A percentile compares a stretch with the other conserved stretches of the same genome.
These are phyloP conservation scores for Biscogniauxia marginata DNA, from an alignment of 2,329 filamentous ascomycete genomes.

Conservation along the genomic window DNA sequence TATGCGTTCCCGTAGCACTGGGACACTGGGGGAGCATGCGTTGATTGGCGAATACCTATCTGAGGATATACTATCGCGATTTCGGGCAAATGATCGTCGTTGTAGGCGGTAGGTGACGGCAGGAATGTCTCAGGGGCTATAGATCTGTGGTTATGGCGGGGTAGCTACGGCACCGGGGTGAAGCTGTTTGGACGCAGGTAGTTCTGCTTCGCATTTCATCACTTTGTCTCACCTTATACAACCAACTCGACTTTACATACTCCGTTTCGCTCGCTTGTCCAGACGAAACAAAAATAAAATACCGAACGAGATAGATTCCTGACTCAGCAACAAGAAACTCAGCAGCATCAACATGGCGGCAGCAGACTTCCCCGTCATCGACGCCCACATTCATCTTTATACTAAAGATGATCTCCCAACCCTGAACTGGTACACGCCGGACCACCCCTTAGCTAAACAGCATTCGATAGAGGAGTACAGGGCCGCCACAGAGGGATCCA, in stretches of 20 bases:
- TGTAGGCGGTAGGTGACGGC: neutral
- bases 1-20: neutral
- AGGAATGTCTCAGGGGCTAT: neutral
- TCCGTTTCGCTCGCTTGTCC: neutral
- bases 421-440: conserved; percentile 67
- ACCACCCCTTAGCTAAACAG: conserved; percentile 59
- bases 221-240: no score
- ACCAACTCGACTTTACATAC: no score
- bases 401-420: conserved; percentile 63
- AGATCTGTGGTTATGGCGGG: neutral
- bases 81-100: neutral
- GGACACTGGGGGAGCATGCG: neutral
- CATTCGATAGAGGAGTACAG: conserved; percentile 66
- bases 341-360: conserved; percentile 22
- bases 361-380: conserved; percentile 63
- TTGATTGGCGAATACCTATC: neutral
- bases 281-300: no score
- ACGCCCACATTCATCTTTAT: conserved; percentile 91
- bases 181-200: no score
- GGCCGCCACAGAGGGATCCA: conserved; percentile 38
- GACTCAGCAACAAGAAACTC: no score
- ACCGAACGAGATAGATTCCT: no score
- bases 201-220: no score
- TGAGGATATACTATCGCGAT: neutral
- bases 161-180: neutral